phyloP scores from a whole-genome alignment of 2,329 filamentous ascomycete species.

The Chaetomium strumarium region DNA sequence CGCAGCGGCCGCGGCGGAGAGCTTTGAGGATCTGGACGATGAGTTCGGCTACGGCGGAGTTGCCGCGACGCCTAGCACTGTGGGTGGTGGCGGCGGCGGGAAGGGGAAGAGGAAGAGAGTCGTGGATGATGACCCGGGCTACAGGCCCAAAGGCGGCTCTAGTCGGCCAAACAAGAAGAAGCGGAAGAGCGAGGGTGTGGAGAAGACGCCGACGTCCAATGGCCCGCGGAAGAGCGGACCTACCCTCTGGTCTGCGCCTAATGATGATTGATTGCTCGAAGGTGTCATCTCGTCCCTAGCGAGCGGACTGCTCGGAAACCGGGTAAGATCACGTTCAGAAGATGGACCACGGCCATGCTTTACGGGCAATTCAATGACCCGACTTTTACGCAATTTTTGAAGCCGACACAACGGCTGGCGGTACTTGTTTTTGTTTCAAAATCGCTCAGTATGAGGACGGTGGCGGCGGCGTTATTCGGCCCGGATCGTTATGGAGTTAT shows the following conservation, averaged over 20 bases:
- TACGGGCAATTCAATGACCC: too few species aligned
- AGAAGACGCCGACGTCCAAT: conserved; percentile 29
- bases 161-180: conserved; percentile 47
- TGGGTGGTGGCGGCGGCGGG: conserved; percentile 25
- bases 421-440: too few species aligned
- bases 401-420: too few species aligned
- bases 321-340: too few species aligned
- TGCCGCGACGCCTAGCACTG: conserved; percentile 30
- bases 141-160: conserved; percentile 52
- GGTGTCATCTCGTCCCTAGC: not conserved
- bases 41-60: conserved; percentile 20
- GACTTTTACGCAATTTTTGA: too few species aligned
- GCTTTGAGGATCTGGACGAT: conserved; percentile 17
- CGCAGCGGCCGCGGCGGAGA: conserved; percentile 9
- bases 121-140: conserved; percentile 52
- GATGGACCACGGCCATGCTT: too few species aligned
- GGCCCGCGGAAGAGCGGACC: conserved; percentile 31
- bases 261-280: not conserved
- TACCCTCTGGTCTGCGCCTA: not conserved
- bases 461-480: too few species aligned
- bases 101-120: conserved; percentile 49
- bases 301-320: not conserved
- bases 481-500: too few species aligned
- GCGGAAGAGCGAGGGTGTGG: conserved; percentile 45
- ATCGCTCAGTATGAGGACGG: too few species aligned